Evolutionary conservation across 768 basidiomycete genomes (phyloP), one percentile per base, ranked within the genome.

Genomic region (Pulveroboletus sp.): DNA sequence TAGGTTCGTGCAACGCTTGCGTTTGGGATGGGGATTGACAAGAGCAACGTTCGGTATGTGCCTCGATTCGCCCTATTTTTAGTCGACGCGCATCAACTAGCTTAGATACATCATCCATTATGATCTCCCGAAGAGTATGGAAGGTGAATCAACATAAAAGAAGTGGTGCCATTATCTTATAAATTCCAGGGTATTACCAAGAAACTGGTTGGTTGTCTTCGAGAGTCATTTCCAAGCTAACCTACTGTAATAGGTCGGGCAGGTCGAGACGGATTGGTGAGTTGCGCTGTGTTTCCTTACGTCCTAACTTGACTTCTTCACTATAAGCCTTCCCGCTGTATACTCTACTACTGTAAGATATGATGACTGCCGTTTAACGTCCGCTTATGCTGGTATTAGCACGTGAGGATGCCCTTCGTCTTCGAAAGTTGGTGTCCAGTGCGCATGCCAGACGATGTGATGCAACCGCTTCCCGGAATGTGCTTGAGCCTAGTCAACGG

Each of bases 21-120:
- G 5, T 93, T 92, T 57, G 90, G 90, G 2, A 82, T 91, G 70
- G 89, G 89, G 2, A 91, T 93, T 39, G 89, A 93, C 63, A 92
- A 91, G 69, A 71, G 78, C 17, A 83, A 89, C 54, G 86, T 89
- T 46, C 76, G 86, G 81, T 82, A 61, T 18, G 67, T 38, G 6
- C 30, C 32, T 28, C 28, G 2, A 1, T 48, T 17, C 13, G 3
- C 17, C 35, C n/a, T 31, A 3, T 39, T 33, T 37, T 39, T 24
- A 10, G 8, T 31, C 1, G 7, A 30, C 24, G n/a, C 39, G 35
- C 32, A 14, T 18, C 57, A 10, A 58, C 24, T 40, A 75, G 33
- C 10, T 33, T 42, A 61, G 87, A 33, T 91, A 89, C 57, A 79
- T 90, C 38, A 81, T 92, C 37, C 89, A 92, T 59, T 90, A 80